Evolutionary conservation across 805 yeast species (phyloP), one percentile per base, ranked within the genome.

Genomic region (Candida silvatica): DNA sequence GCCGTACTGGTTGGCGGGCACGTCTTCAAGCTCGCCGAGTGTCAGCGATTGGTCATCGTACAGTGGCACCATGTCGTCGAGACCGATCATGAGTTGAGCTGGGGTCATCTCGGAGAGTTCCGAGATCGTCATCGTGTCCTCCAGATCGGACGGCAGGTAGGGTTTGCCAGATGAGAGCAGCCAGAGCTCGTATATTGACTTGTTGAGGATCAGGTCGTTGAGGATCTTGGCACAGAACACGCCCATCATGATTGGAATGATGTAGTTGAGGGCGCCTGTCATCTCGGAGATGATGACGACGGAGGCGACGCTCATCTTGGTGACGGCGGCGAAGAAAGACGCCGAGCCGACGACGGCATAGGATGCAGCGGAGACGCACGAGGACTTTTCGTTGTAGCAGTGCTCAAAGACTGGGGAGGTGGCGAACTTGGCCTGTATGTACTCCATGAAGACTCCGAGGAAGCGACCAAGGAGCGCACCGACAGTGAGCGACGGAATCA

Each of bases 301-400:
- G 6, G 80, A 77, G 29, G 86, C 71, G 42, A 84, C 79, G 4
- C 88, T 83, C 59, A 85, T 70, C 43, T 84, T 74, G 3, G 95
- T 83, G 12, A 80, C 75, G 4, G 94, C 94, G 0, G 92, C 74
- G 44, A 84, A 63, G 37, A 83, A 80, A 1, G 94, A 69, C 0
- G 87, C 94, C 0, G 94, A 86, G 0, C 95, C 95, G 17, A 86
- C 84, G 7, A 85, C 80, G 0, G 94, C 94, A 50, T 85, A 86
- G 0, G 88, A 84, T 0, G 92, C 88, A 0, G 94, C 94, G 2
- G 87, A 80, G 7, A 85, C 76, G 45, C 92, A 77, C 37, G 64
- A 45, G 17, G 48, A 44, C 15, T 51, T 47, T 22, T 56, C 61
- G 19, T 49, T 69, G 56, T 37, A 70, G 41, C 74, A 68, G 15